Percentiles rank a stretch among this genome's conserved stretches.
These are phyloP conservation scores for Akanthomyces dipterigenus DNA, from an alignment of 2,329 filamentous ascomycete species.

Conservation along the genomic window DNA sequence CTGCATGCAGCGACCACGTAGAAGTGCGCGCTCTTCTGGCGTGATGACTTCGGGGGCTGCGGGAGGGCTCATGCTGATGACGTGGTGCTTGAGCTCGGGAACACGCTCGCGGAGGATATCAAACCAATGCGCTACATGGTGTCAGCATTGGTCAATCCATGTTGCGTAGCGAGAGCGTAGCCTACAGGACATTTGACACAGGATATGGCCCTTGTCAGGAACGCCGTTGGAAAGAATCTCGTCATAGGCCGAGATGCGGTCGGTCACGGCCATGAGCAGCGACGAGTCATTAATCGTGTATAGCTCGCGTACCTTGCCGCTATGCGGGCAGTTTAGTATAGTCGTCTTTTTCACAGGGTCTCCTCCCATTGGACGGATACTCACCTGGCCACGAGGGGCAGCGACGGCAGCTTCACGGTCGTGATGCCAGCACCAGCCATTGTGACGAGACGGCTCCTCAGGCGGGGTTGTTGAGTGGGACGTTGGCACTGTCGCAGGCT, in stretches of 20 bases:
- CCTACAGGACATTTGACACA: slow-evolving; percentile 33
- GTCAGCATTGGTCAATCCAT: neutral
- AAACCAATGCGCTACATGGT: slow-evolving; percentile 45
- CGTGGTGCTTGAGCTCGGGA: slow-evolving; percentile 45
- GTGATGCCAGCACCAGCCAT: slow-evolving; percentile 7
- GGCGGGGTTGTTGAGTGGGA: neutral
- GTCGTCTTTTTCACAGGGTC: neutral
- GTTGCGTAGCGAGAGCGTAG: neutral
- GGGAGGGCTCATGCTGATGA: slow-evolving; percentile 39
- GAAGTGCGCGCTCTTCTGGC: slow-evolving; percentile 40
- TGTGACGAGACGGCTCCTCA: neutral
- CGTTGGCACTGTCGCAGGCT: neutral
- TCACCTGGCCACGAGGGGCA: slow-evolving; percentile 11
- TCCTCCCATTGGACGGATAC: neutral
- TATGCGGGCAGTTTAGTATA: neutral
- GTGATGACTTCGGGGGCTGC: slow-evolving; percentile 24
- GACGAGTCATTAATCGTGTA: slow-evolving; percentile 62
- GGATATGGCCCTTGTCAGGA: slow-evolving; percentile 46
- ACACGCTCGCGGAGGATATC: slow-evolving; percentile 36
- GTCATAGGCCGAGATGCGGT: slow-evolving; percentile 94
- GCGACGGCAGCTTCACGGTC: slow-evolving; percentile 8
- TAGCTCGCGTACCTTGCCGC: slow-evolving; percentile 71
- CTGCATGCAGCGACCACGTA: slow-evolving; percentile 67
- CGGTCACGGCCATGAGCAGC: slow-evolving; percentile 77
- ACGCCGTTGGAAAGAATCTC: slow-evolving; percentile 72